Percentiles rank a stretch among this genome's conserved stretches.
Evolutionary conservation across 2,329 filamentous ascomycete species (phyloP).

Genomic region (Fusarium sp.): DNA sequence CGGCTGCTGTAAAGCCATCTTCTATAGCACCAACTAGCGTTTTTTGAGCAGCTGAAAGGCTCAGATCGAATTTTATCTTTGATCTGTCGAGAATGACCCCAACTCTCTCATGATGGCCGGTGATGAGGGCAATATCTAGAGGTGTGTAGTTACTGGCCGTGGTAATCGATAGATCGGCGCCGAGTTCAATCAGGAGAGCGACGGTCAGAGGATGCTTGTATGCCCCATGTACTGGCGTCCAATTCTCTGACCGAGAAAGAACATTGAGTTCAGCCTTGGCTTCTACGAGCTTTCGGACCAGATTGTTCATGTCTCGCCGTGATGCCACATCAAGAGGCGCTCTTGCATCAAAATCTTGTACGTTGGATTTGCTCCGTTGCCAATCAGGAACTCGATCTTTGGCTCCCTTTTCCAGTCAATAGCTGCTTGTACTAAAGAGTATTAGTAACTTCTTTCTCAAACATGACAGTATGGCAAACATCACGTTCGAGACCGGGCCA

Average conservation of each 20-base stretch:
- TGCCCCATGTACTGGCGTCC: background rate
- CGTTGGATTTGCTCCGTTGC: background rate
- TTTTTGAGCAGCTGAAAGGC: background rate
- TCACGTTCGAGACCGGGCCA: background rate
- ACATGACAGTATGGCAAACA: background rate
- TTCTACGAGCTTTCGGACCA: background rate
- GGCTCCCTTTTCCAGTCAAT: background rate
- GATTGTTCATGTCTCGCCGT: background rate
- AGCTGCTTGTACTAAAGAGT: background rate
- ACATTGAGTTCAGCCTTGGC: background rate
- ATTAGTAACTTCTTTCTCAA: fast-evolving
- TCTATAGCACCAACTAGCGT: background rate
- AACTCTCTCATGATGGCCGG: background rate
- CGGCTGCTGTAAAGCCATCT: background rate
- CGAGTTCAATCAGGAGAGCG: background rate
- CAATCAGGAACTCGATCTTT: background rate
- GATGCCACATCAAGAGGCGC: background rate
- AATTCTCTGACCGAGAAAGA: background rate
- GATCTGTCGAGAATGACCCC: background rate
- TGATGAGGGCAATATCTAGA: background rate
- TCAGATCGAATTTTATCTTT: background rate
- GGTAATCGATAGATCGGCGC: background rate
- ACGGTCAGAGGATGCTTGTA: background rate
- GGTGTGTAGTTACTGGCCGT: background rate
- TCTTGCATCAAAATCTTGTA: background rate